Evolutionary conservation across 768 basidiomycete species (phyloP), one percentile per base, ranked within the genome.

Genomic region (Tephrocybe sp.): DNA sequence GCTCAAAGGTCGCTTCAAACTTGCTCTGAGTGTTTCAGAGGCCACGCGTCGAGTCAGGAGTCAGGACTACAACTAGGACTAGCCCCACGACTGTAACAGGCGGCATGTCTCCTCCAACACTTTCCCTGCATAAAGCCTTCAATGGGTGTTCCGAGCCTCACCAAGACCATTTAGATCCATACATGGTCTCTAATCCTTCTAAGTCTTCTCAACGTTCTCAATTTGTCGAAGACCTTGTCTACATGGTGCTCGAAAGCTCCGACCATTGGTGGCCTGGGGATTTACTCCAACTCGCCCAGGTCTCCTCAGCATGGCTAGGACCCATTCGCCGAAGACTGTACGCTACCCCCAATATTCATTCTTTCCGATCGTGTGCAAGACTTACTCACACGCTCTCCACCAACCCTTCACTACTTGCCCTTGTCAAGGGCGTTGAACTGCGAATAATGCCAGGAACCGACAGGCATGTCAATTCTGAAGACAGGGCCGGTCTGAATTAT

Each of bases 241-340:
- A 74, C 19, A 60, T 78, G 49, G 75, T 83, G 36, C 73, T 83
- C 50, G 74, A 79, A 29, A 67, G 69, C 56, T 57, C 65, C 51
- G 63, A 71, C 56, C 66, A 77, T 57, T 81, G 79, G 79, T 82
- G 80, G 79, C 70, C 74, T 19, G 60, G 69, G 30, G 80, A 83
- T 60, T 69, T 79, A 47, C 57, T 64, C 41, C 68, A 66, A 3
- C 72, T 82, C n/a, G 69, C 76, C n/a, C 66, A 62, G 22, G 65
- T 81, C n/a, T 82, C 80, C 5, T 64, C 69, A 8, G 61, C 65
- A 43, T 82, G 80, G 80, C 58, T 77, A 4, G 64, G 56, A 39
- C 71, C 72, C 36, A 67, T 69, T 49, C 66, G 75, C 49, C 69
- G 67, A 57, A 65, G 69, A 40, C 70, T 83, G 2, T 82, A 79